Conservation (phyloP, 768 basidiomycete genomes). For the Boletus vinaceobasis region DNA sequence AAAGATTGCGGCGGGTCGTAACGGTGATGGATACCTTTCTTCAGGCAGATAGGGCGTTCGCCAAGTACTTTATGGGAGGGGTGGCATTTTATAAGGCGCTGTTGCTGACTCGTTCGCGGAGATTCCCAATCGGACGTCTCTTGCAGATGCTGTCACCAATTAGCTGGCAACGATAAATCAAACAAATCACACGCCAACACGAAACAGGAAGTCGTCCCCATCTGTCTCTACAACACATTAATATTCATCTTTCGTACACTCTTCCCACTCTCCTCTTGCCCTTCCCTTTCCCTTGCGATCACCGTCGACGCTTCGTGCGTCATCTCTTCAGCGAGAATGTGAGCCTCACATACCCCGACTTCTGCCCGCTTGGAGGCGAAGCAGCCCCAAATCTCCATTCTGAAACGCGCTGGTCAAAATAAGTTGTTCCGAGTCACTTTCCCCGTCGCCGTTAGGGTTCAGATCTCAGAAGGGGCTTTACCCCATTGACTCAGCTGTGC, state of each 20-base stretch:
- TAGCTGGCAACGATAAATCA: neutral
- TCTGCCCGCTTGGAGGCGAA: constrained; percentile 63
- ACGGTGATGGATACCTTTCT: constrained; percentile 13
- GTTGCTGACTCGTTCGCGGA: neutral
- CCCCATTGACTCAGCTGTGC: constrained; percentile 38
- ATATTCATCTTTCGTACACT: neutral
- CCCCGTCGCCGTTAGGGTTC: constrained; percentile 24
- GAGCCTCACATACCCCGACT: constrained; percentile 68
- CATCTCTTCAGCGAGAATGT: constrained; percentile 69
- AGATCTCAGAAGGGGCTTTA: constrained; percentile 47
- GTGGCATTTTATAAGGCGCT: neutral
- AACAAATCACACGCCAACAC: neutral
- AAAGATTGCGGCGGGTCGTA: neutral
- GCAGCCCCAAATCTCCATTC: constrained; percentile 76
- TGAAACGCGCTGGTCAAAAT: constrained; percentile 68
- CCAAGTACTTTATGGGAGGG: neutral
- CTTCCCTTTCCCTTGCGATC: constrained; percentile 18
- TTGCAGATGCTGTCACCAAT: too few species aligned
- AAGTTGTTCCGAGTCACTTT: constrained; percentile 61
- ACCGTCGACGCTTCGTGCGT: constrained; percentile 62
- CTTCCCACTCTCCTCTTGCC: neutral
- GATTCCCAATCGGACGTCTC: neutral
- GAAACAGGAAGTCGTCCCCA: neutral
- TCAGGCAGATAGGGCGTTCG: neutral
- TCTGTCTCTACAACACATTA: neutral